Evolutionary conservation across 1,284 basidiomycete genomes (phyloP).

Genomic region (Fomitopsis schrenkii): DNA sequence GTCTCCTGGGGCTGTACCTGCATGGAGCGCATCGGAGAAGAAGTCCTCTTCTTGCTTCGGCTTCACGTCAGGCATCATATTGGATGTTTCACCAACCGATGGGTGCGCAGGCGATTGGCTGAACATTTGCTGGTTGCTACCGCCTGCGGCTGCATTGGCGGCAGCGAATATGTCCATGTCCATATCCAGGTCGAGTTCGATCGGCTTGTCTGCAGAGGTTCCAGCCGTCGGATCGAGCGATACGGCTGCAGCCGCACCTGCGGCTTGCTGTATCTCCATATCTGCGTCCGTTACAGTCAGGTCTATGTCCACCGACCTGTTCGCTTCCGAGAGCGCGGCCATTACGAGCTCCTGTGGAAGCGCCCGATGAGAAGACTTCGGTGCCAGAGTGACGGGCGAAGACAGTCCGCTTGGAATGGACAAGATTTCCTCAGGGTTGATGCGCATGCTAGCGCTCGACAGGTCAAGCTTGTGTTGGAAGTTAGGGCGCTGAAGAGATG

Average conservation of each 20-base stretch:
- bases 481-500: conserved; percentile 65
- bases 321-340: conserved; percentile 33
- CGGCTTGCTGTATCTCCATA: conserved; percentile 14
- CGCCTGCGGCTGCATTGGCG: neutral
- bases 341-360: conserved; percentile 59
- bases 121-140: neutral
- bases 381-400: conserved; percentile 75
- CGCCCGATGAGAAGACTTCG: conserved; percentile 65
- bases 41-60: conserved; percentile 20
- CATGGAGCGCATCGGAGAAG: conserved; percentile 16
- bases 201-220: conserved; percentile 71
- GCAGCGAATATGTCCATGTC: conserved; percentile 39
- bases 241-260: conserved; percentile 16
- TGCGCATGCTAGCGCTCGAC: conserved; percentile 57
- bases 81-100: neutral
- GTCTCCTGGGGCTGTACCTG: conserved; percentile 1
- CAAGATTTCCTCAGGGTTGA: conserved; percentile 54
- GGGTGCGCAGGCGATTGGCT: neutral
- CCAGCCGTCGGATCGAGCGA: conserved; percentile 38
- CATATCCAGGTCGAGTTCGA: conserved; percentile 74
- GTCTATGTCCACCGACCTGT: conserved; percentile 39
- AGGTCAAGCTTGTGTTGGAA: conserved; percentile 72
- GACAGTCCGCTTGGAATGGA: conserved; percentile 51
- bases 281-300: conserved; percentile 32
- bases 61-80: conserved; percentile 9